Conservation (phyloP, 148 eudicot species). For the Fallopia convolvulus region DNA sequence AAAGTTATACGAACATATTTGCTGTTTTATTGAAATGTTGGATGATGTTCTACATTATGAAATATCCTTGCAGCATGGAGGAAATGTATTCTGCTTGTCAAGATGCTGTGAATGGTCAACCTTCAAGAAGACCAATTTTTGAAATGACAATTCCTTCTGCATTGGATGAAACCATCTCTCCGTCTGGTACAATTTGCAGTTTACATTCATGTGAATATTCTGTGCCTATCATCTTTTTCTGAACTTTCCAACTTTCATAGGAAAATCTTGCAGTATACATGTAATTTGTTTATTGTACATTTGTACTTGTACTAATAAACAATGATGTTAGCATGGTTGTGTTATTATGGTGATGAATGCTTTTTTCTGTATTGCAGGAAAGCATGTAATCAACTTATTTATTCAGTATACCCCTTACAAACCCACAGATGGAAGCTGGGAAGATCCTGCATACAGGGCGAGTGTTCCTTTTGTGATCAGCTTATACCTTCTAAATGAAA, state of each 20-base stretch:
- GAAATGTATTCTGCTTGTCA: conserved; percentile 75
- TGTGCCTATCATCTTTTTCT: background rate
- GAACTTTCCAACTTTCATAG: background rate
- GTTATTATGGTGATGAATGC: background rate
- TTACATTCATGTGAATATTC: background rate
- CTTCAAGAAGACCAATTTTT: conserved; percentile 81
- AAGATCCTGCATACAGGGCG: conserved; percentile 76
- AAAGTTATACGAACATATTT: background rate
- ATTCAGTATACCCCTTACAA: conserved; percentile 89
- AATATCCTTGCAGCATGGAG: conserved; percentile 52
- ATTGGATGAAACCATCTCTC: conserved; percentile 77
- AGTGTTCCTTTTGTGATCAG: conserved; percentile 16
- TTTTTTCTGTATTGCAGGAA: conserved; percentile 31
- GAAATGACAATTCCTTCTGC: conserved; percentile 96
- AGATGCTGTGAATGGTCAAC: conserved; percentile 61
- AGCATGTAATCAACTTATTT: conserved; percentile 83
- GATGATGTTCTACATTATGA: background rate
- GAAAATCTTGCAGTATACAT: background rate
- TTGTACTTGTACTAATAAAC: background rate
- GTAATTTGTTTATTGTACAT: background rate
- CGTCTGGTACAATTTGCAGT: conserved; percentile 39
- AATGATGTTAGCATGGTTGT: background rate
- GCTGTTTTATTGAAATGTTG: background rate
- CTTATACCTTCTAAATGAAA: background rate
- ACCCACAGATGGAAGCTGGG: conserved; percentile 90